Evolutionary conservation across 2,329 filamentous ascomycete species (phyloP).

Genomic region (Diaporthe longicolla): DNA sequence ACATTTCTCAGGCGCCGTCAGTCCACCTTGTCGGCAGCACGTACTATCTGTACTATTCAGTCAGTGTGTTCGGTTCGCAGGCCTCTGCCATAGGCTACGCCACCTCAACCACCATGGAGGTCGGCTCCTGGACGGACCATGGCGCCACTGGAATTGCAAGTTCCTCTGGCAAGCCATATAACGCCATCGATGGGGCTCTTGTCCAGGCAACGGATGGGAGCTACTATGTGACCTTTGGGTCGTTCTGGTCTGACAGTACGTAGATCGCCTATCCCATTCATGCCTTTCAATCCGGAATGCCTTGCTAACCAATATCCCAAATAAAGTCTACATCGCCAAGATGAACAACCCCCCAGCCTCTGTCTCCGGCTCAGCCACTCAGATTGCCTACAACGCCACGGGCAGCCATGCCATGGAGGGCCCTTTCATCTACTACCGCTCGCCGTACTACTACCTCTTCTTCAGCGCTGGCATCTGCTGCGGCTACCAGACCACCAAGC

Average conservation of each 20-base stretch:
- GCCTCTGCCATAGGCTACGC: slow-evolving; percentile 72
- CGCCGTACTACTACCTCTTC: slow-evolving; percentile 72
- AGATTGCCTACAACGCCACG: slow-evolving; percentile 67
- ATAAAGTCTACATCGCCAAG: slow-evolving; percentile 62
- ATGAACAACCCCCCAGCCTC: slow-evolving; percentile 57
- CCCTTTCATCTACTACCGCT: slow-evolving; percentile 65
- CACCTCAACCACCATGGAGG: slow-evolving; percentile 49
- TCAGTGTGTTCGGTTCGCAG: slow-evolving; percentile 74
- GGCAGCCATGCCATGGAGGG: slow-evolving; percentile 67
- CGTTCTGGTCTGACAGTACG: slow-evolving; percentile 68
- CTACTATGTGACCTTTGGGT: slow-evolving; percentile 68
- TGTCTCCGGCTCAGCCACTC: slow-evolving; percentile 49
- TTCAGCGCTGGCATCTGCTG: slow-evolving; percentile 73
- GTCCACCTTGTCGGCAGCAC: slow-evolving; percentile 67
- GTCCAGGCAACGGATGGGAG: slow-evolving; percentile 53
- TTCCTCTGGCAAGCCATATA: slow-evolving; percentile 57
- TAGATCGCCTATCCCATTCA: too few species aligned
- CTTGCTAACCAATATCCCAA: too few species aligned
- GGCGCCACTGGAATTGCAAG: slow-evolving; percentile 63
- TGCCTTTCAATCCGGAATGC: too few species aligned
- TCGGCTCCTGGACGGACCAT: slow-evolving; percentile 66
- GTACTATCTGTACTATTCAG: slow-evolving; percentile 78
- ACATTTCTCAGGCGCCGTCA: slow-evolving; percentile 70
- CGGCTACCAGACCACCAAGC: slow-evolving; percentile 63
- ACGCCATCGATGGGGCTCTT: slow-evolving; percentile 68